Conservation (phyloP, 495 filamentous ascomycete species). For the Aspergillus leporis region DNA sequence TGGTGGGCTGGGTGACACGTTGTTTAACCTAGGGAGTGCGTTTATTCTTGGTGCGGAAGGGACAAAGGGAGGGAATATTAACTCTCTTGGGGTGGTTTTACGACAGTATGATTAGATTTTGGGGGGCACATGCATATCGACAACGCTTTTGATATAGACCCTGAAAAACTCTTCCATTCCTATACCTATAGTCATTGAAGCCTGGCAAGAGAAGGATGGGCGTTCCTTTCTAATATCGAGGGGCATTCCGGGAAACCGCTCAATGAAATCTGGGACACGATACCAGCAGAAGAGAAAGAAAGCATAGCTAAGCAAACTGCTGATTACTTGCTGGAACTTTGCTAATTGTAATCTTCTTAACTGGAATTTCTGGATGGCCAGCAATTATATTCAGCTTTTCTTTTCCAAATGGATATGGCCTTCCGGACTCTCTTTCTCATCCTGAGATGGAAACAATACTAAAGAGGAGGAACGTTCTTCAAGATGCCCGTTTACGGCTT, state of each 20-base stretch:
- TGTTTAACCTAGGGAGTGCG: too few species aligned
- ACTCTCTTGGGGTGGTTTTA: too few species aligned
- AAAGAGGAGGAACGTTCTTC: constrained; percentile 15
- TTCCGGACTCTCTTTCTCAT: constrained; percentile 22
- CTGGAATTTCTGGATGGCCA: constrained; percentile 9
- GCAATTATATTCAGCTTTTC: neutral
- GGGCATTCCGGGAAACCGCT: constrained; percentile 29
- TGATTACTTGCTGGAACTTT: constrained; percentile 31
- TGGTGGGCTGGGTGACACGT: too few species aligned
- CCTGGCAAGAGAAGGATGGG: constrained; percentile 19
- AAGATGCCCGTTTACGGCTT: constrained; percentile 16
- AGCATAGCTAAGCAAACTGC: constrained; percentile 32
- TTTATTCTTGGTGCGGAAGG: too few species aligned
- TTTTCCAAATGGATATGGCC: neutral
- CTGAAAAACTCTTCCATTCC: too few species aligned
- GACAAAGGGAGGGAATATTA: too few species aligned
- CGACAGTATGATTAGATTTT: too few species aligned
- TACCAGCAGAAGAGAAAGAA: constrained; percentile 23
- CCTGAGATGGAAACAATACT: constrained; percentile 21
- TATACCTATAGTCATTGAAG: constrained; percentile 22
- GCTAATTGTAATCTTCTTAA: constrained; percentile 22
- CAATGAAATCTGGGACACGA: constrained; percentile 19
- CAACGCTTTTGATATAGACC: too few species aligned
- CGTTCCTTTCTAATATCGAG: constrained; percentile 18
- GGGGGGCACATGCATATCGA: too few species aligned